Evolutionary conservation across 1,284 basidiomycete genomes (phyloP), one percentile per base, ranked within the genome.

Genomic region (Salmacisia buchloeana): DNA sequence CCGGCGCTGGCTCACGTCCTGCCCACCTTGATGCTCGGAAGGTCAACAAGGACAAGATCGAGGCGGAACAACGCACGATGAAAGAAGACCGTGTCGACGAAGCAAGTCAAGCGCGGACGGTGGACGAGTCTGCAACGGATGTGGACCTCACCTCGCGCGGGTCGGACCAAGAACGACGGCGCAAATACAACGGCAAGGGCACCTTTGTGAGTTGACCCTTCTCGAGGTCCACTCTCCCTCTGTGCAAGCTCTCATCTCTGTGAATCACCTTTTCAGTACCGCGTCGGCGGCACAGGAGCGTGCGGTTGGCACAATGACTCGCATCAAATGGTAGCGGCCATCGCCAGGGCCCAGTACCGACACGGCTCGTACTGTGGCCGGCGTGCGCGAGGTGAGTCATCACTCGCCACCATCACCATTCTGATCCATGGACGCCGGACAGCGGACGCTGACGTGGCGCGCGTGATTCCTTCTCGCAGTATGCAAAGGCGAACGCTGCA

Each of bases 291-390:
- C 31, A 54, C 34, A 31, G 49, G 49, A 10, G 25, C 49, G 18
- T 54, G 49, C 21, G 49, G 49, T 18, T 54, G 49, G 49, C 49
- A 54, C 49, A 54, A 54, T 31, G 21, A 54, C 29, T 54, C 49
- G 12, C 6, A 54, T 2, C 49, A 54, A 33, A 15, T 54, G 25
- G 49, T 54, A 4, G 49, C 49, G 4, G 49, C 49, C 15, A 54
- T 54, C 27, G 23, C 25, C 25, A 7, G 15, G 7, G 49, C 27
- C 12, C 49, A 54, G 29, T 54, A 54, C 31, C 49, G 34, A 18
- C 29, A 13, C 27, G 49, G 49, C 27, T 18, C 29, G 15, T 31
- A 54, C 49, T 54, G 49, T 31, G 49, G 49, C 12, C 31, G 34
- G 27, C 25, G 12, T 31, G 49, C 49, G 10, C 49, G 49, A 29